These are phyloP conservation scores for Coemansia aciculifera DNA, from an alignment of 192 early-diverging fungal species.

Conservation along the genomic window DNA sequence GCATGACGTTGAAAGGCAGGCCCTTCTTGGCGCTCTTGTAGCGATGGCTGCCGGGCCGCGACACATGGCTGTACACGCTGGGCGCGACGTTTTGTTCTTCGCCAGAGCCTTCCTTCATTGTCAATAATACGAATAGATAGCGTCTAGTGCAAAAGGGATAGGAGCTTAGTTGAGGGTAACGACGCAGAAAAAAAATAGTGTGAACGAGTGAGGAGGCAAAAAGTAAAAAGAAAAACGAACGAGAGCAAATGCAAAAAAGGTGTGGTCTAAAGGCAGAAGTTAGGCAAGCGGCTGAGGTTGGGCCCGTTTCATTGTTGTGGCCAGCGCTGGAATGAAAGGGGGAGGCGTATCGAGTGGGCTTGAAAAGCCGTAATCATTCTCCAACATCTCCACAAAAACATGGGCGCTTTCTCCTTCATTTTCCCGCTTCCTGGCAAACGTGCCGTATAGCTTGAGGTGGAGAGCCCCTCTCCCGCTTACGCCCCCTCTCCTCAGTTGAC, in stretches of 20 bases:
- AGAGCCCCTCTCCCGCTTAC: background rate
- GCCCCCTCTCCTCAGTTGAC: no score
- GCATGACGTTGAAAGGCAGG: conserved; percentile 96
- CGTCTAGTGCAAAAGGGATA: conserved; percentile 1
- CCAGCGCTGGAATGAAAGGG: conserved; percentile 3
- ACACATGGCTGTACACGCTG: conserved; percentile 53
- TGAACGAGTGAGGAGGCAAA: background rate
- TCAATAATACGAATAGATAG: background rate
- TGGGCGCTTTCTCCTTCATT: background rate
- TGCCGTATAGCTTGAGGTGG: background rate
- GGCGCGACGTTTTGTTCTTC: conserved; percentile 59
- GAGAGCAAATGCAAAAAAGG: background rate
- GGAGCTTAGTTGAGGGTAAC: background rate
- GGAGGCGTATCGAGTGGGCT: background rate
- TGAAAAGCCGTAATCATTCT: conserved; percentile 25
- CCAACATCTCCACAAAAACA: conserved; percentile 5
- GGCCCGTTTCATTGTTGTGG: conserved; percentile 11
- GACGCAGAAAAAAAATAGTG: background rate
- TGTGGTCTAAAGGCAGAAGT: background rate
- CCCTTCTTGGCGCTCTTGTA: conserved; percentile 97
- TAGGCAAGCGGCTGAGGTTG: background rate
- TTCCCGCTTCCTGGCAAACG: background rate
- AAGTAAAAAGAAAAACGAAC: background rate
- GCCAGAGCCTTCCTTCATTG: conserved; percentile 50
- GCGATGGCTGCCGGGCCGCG: conserved; percentile 60